Conservation (phyloP, 2,329 filamentous ascomycete genomes). For the Gnomoniopsis smithogilvyi region DNA sequence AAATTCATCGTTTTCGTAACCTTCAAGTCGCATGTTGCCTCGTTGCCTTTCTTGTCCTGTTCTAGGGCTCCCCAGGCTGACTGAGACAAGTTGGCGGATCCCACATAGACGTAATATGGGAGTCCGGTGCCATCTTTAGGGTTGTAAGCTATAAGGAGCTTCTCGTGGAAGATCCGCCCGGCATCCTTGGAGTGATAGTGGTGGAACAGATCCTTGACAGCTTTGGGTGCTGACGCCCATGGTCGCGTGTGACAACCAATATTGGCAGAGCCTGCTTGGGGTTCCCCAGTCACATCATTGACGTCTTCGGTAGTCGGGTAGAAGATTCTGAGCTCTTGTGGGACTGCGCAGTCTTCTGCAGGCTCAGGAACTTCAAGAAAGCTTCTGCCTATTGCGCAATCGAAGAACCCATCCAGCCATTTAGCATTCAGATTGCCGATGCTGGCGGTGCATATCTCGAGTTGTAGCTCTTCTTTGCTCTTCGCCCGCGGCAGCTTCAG, state of each 20-base stretch:
- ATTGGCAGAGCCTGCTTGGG: conserved; percentile 21
- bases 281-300: conserved; percentile 11
- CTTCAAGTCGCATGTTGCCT: conserved; percentile 21
- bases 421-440: conserved; percentile 21
- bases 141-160: conserved; percentile 23
- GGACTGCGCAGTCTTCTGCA: conserved; percentile 12
- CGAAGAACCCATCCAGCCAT: conserved; percentile 23
- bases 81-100: conserved; percentile 24
- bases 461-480: conserved; percentile 12
- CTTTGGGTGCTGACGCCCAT: conserved; percentile 19
- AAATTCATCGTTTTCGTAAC: conserved; percentile 23
- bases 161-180: conserved; percentile 25
- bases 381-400: conserved; percentile 21
- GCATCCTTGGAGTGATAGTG: conserved; percentile 24
- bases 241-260: conserved; percentile 24
- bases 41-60: conserved; percentile 22
- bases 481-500: conserved; percentile 16
- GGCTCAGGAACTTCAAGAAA: conserved; percentile 10
- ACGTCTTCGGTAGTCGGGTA: conserved; percentile 23
- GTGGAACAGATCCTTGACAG: conserved; percentile 22
- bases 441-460: conserved; percentile 24
- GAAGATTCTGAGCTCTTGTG: conserved; percentile 20
- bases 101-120: conserved; percentile 25
- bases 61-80: conserved; percentile 24
- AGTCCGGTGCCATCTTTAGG: neutral